These are phyloP conservation scores for Apiotrichum brassicae DNA, from an alignment of 1,284 basidiomycete species.

Conservation along the genomic window DNA sequence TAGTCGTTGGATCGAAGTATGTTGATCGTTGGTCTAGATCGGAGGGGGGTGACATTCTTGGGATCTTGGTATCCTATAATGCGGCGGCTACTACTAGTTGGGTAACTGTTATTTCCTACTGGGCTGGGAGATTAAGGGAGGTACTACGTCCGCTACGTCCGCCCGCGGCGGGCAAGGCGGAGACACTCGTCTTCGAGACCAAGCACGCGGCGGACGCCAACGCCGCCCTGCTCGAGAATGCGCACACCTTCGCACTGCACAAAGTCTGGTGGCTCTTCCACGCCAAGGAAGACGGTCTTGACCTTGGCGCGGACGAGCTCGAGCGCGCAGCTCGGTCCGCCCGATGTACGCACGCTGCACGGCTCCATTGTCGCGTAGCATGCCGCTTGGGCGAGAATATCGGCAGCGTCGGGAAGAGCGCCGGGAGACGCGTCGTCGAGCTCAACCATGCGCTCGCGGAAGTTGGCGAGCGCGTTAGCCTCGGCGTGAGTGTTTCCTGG, in stretches of 20 bases:
- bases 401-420: conserved; percentile 7
- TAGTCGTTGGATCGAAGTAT: too few species aligned
- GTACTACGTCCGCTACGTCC: conserved; percentile 4
- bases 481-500: conserved; percentile 96
- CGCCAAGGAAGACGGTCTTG: conserved; percentile 77
- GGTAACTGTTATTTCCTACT: too few species aligned
- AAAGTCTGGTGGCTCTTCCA: conserved; percentile 89
- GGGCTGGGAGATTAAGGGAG: not conserved
- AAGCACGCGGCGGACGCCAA: conserved; percentile 67
- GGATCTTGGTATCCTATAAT: too few species aligned
- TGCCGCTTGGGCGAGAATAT: conserved; percentile 23
- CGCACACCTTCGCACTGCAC: conserved; percentile 84
- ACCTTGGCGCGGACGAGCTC: conserved; percentile 71
- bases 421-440: conserved; percentile 12
- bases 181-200: conserved; percentile 67
- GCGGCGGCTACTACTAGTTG: too few species aligned
- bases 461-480: conserved; percentile 83
- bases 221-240: conserved; percentile 65
- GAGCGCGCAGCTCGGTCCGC: conserved; percentile 77
- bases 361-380: conserved; percentile 96
- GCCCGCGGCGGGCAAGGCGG: conserved; percentile 58
- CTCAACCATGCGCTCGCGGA: conserved; percentile 36
- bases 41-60: too few species aligned
- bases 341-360: conserved; percentile 83
- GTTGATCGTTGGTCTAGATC: too few species aligned